Conservation (phyloP, 148 eudicot genomes). For the Vaccinium macrocarpon region DNA sequence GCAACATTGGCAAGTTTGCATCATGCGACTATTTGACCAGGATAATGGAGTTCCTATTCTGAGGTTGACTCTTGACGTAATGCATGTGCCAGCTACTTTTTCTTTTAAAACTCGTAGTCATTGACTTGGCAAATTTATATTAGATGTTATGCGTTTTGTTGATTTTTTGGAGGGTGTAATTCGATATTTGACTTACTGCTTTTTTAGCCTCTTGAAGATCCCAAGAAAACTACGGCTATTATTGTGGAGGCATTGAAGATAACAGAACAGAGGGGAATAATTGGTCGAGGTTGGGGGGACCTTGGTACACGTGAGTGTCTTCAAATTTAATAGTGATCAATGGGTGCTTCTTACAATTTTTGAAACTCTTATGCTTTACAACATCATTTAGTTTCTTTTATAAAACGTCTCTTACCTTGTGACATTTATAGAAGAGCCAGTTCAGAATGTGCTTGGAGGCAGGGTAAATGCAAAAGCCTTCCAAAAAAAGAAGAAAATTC, state of each 20-base stretch:
- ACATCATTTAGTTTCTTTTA: not conserved
- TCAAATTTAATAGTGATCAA: not conserved
- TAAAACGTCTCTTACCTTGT: not conserved
- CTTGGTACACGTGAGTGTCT: constrained; percentile 77
- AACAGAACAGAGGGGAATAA: constrained; percentile 92
- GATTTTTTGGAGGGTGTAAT: not conserved
- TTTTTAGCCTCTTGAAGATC: constrained; percentile 80
- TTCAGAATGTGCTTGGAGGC: not conserved
- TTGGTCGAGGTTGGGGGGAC: constrained; percentile 95
- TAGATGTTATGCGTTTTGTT: constrained; percentile 1
- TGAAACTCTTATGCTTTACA: not conserved
- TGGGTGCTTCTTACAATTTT: constrained; percentile 8
- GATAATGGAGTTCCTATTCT: constrained; percentile 2
- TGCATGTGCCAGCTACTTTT: not conserved
- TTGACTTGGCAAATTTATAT: not conserved
- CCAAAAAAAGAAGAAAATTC: not conserved
- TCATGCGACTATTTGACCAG: not conserved
- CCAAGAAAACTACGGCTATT: constrained; percentile 63
- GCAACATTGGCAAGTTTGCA: not conserved
- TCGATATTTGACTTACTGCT: not conserved
- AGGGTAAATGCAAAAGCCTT: not conserved
- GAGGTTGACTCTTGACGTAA: not conserved
- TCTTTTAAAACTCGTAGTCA: not conserved
- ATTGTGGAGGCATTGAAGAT: constrained; percentile 76
- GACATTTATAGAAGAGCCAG: not conserved